Conservation (phyloP, 306 rosid genomes). For the Mimosa bimucronata region DNA sequence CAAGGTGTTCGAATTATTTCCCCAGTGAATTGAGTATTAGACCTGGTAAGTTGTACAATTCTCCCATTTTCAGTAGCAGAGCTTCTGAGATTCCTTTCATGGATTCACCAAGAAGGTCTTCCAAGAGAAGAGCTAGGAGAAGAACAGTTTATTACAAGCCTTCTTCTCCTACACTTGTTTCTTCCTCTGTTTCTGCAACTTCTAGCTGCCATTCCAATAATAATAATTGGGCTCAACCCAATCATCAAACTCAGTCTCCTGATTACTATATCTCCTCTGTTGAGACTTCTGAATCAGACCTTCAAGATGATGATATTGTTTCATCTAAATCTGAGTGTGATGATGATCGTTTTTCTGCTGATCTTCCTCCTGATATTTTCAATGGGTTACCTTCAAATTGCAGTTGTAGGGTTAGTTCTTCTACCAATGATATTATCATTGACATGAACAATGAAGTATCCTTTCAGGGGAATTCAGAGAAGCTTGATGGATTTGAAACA, state of each 20-base stretch:
- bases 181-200: slow-evolving; percentile 42
- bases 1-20: slow-evolving; percentile 49
- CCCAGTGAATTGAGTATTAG: slow-evolving; percentile 43
- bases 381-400: slow-evolving; percentile 55
- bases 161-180: slow-evolving; percentile 60
- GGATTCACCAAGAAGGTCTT: slow-evolving; percentile 73
- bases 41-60: slow-evolving; percentile 49
- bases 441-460: slow-evolving; percentile 63
- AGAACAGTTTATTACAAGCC: slow-evolving; percentile 79
- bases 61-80: slow-evolving; percentile 44
- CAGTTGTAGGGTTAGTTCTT: slow-evolving; percentile 70
- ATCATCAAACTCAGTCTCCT: slow-evolving; percentile 50
- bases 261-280: slow-evolving; percentile 56
- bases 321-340: slow-evolving; percentile 63
- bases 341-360: slow-evolving; percentile 38
- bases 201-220: slow-evolving; percentile 41
- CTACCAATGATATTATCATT: slow-evolving; percentile 74
- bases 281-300: slow-evolving; percentile 54
- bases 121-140: slow-evolving; percentile 63
- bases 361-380: slow-evolving; percentile 45
- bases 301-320: slow-evolving; percentile 49
- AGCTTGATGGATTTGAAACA: slow-evolving; percentile 49
- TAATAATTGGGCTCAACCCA: slow-evolving; percentile 35
- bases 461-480: slow-evolving; percentile 47
- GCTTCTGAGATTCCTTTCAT: slow-evolving; percentile 50